Evolutionary conservation across 2,329 filamentous ascomycete species (phyloP).

Genomic region (Colletotrichum spaethianum): DNA sequence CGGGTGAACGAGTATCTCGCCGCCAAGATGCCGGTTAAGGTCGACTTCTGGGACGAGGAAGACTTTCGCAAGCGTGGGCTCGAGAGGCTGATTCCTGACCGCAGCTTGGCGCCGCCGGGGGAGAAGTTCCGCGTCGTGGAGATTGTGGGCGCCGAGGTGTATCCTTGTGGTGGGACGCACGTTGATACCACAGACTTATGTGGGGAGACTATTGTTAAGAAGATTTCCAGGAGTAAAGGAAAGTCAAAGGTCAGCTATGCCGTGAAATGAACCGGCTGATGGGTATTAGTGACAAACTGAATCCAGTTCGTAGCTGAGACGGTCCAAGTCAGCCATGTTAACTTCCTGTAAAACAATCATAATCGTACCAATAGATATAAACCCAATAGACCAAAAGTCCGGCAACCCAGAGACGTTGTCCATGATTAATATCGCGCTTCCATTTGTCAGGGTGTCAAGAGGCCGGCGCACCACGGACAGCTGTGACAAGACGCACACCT

Average conservation of each 20-base stretch:
- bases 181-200: conserved; percentile 72
- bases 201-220: conserved; percentile 75
- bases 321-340: not conserved
- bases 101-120: conserved; percentile 58
- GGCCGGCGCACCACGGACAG: not conserved
- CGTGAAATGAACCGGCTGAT: conserved; percentile 3
- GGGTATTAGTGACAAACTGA: not conserved
- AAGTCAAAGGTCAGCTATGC: conserved; percentile 70
- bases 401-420: not conserved
- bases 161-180: conserved; percentile 84
- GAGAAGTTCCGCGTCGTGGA: conserved; percentile 77
- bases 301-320: no score
- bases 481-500: no score
- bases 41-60: conserved; percentile 77
- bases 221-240: conserved; percentile 76
- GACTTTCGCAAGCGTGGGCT: conserved; percentile 70
- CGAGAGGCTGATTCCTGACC: conserved; percentile 69
- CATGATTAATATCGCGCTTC: not conserved
- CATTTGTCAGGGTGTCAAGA: not conserved
- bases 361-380: not conserved
- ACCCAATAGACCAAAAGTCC: not conserved
- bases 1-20: conserved; percentile 72
- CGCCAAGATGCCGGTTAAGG: conserved; percentile 69
- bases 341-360: not conserved
- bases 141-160: conserved; percentile 77